Conservation (phyloP, 305 asterid genomes). For the Plantago rigida region DNA sequence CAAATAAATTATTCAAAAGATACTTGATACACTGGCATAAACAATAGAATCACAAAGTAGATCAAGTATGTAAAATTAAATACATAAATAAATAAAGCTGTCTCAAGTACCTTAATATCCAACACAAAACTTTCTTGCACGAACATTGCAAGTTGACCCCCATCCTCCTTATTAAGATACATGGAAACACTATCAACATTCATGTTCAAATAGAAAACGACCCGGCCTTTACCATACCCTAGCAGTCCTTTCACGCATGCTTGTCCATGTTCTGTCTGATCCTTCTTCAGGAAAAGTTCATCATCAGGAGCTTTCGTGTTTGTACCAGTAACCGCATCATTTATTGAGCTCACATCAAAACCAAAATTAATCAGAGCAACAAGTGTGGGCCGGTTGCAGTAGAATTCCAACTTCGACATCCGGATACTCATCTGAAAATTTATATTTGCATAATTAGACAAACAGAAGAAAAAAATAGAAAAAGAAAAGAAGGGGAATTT, state of each 20-base stretch:
- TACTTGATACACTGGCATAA: constrained; percentile 10
- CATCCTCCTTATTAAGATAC: constrained; percentile 89
- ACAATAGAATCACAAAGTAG: constrained; percentile 10
- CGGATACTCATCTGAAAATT: constrained; percentile 75
- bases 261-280: constrained; percentile 55
- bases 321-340: constrained; percentile 31
- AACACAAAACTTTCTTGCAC: constrained; percentile 88
- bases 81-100: constrained; percentile 3
- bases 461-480: constrained; percentile 8
- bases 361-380: constrained; percentile 87
- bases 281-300: constrained; percentile 42
- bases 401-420: constrained; percentile 93
- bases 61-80: not conserved
- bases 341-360: constrained; percentile 50
- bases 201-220: constrained; percentile 81
- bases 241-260: constrained; percentile 66
- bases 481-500: too few species aligned
- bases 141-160: constrained; percentile 89
- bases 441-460: constrained; percentile 18
- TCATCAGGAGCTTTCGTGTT: constrained; percentile 31
- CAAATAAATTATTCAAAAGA: constrained; percentile 17
- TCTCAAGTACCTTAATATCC: constrained; percentile 66
- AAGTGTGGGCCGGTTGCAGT: constrained; percentile 90
- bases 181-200: constrained; percentile 82
- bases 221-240: constrained; percentile 85